phyloP scores from a whole-genome alignment of 257 asterid species.

The Ligustrum vulgare region DNA sequence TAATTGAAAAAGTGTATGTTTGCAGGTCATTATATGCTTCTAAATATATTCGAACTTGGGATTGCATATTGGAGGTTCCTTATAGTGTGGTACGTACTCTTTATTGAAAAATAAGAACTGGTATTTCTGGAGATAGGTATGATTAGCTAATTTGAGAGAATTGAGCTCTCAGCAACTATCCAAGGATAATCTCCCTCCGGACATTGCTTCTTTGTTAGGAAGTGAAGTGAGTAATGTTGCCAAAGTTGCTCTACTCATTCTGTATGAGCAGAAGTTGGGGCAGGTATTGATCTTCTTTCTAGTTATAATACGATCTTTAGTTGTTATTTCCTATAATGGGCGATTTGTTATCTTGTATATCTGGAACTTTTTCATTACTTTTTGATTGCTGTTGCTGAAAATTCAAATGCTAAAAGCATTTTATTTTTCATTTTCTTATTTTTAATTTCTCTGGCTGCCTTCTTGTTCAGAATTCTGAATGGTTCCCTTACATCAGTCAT shows the following conservation, averaged over 20 bases:
- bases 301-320: background rate
- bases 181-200: constrained; percentile 67
- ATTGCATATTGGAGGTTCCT: constrained; percentile 72
- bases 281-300: constrained; percentile 30
- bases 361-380: background rate
- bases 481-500: constrained; percentile 68
- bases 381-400: background rate
- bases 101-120: background rate
- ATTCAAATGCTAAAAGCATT: background rate
- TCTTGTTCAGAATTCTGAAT: constrained; percentile 47
- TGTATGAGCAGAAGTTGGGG: constrained; percentile 59
- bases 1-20: background rate
- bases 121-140: background rate
- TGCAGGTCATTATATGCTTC: constrained; percentile 62
- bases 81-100: constrained; percentile 39
- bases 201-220: constrained; percentile 44
- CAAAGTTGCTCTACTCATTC: constrained; percentile 70
- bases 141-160: background rate
- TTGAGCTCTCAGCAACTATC: constrained; percentile 51
- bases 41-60: constrained; percentile 51
- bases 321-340: background rate
- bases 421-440: background rate
- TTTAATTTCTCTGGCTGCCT: background rate
- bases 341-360: background rate
- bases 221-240: constrained; percentile 61